Evolutionary conservation across 2,329 filamentous ascomycete species (phyloP).

Genomic region (Leptographium radiaticola): DNA sequence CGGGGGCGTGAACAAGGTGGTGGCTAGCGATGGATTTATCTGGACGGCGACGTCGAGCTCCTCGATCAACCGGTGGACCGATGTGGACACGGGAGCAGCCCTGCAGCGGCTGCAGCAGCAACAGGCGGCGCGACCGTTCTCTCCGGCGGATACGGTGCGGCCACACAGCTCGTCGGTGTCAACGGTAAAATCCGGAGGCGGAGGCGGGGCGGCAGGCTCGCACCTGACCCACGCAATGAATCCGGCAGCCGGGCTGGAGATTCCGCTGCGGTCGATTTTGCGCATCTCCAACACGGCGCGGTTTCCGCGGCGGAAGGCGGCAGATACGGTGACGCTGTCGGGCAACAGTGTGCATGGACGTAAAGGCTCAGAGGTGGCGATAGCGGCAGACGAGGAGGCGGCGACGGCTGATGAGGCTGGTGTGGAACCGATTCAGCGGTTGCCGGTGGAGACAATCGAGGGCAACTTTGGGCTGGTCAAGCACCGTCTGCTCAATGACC

Average conservation of each 20-base stretch:
- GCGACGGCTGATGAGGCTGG: conserved; percentile 32
- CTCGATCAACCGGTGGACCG: conserved; percentile 83
- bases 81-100: conserved; percentile 67
- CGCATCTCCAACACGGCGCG: conserved; percentile 73
- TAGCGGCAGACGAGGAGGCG: conserved; percentile 32
- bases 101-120: conserved; percentile 22
- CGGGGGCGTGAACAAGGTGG: conserved; percentile 59
- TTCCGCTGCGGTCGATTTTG: conserved; percentile 66
- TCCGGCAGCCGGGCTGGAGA: conserved; percentile 35
- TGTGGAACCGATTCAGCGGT: conserved; percentile 50
- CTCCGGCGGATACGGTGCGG: conserved; percentile 4
- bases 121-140: conserved; percentile 3
- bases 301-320: conserved; percentile 48
- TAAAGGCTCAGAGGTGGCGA: conserved; percentile 44
- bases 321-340: conserved; percentile 39
- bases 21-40: conserved; percentile 60
- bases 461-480: conserved; percentile 94
- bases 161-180: conserved; percentile 16
- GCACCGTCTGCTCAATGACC: conserved; percentile 80
- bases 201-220: conserved; percentile 12
- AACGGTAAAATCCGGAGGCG: conserved; percentile 17
- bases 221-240: conserved; percentile 6
- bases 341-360: conserved; percentile 23
- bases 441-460: conserved; percentile 74
- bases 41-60: conserved; percentile 88